phyloP scores from a whole-genome alignment of 2,329 filamentous ascomycete species.

The Tolypocladium paradoxum region DNA sequence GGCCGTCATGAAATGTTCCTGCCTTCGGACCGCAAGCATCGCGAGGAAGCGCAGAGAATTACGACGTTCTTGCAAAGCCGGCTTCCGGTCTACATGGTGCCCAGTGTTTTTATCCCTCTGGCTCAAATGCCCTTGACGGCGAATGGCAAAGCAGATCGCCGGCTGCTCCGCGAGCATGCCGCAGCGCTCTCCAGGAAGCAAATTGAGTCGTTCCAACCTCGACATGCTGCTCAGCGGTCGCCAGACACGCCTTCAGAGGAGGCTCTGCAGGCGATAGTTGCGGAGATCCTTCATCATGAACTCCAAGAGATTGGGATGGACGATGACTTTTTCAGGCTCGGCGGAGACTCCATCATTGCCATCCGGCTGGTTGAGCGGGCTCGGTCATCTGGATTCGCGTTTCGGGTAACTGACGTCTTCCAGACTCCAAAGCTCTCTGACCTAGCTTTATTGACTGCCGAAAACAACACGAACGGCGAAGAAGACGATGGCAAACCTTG shows the following conservation, averaged over 20 bases:
- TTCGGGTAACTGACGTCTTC: constrained; percentile 4
- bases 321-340: constrained; percentile 6
- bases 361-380: constrained; percentile 2
- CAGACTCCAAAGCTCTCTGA: background rate
- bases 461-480: background rate
- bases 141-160: constrained; percentile 1
- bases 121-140: background rate
- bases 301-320: background rate
- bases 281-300: background rate
- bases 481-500: background rate
- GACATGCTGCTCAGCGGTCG: background rate
- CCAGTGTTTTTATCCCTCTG: constrained; percentile 3
- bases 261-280: background rate
- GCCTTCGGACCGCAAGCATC: background rate
- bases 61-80: background rate
- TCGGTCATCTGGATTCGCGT: background rate
- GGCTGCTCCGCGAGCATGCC: background rate
- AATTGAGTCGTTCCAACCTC: background rate
- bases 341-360: constrained; percentile 16
- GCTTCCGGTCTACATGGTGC: constrained; percentile 7
- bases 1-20: background rate
- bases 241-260: background rate
- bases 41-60: background rate
- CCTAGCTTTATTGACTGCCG: background rate
- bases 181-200: background rate